A percentile compares a stretch with the other conserved stretches of the same genome.
Evolutionary conservation across 2,329 filamentous ascomycete species (phyloP).

Genomic region (Colletotrichum sojae): DNA sequence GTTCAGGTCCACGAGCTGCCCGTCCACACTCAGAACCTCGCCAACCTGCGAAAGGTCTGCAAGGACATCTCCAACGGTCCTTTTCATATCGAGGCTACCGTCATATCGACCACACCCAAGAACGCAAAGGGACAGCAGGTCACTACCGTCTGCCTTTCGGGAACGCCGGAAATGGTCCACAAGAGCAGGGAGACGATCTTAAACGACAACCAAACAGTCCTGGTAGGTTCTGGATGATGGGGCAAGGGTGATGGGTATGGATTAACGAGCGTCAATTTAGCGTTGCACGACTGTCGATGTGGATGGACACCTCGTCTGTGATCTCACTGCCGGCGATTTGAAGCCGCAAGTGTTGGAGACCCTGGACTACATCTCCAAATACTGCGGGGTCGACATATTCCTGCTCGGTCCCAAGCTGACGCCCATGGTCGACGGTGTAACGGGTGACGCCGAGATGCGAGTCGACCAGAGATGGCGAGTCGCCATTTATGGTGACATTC

Average conservation of each 20-base stretch:
- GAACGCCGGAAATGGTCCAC: conserved; percentile 88
- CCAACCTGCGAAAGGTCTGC: conserved; percentile 84
- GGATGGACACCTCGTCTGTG: conserved; percentile 90
- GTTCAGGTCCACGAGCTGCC: conserved; percentile 90
- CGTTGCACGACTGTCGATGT: conserved; percentile 94
- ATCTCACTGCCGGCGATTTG: conserved; percentile 72
- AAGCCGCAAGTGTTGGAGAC: conserved; percentile 84
- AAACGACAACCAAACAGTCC: conserved; percentile 90
- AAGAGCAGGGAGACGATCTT: conserved; percentile 91
- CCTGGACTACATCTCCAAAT: conserved; percentile 87
- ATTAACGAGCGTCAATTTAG: conserved; percentile 65
- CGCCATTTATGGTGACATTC: conserved; percentile 93
- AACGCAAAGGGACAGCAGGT: conserved; percentile 75
- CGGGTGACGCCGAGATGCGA: conserved; percentile 85
- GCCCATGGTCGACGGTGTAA: conserved; percentile 80
- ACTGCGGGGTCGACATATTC: conserved; percentile 97
- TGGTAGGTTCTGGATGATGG: conserved; percentile 73
- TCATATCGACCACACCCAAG: conserved; percentile 86
- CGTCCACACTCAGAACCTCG: conserved; percentile 90
- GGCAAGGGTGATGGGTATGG: conserved; percentile 7
- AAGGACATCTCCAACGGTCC: conserved; percentile 81
- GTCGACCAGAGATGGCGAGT: conserved; percentile 93
- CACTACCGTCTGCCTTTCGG: conserved; percentile 92
- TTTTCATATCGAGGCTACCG: conserved; percentile 84
- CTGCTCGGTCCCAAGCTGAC: conserved; percentile 90